Evolutionary conservation across 225 moss, liverwort and hornwort genomes (phyloP).

Genomic region (Bryoerythrophyllum caledonicum): DNA sequence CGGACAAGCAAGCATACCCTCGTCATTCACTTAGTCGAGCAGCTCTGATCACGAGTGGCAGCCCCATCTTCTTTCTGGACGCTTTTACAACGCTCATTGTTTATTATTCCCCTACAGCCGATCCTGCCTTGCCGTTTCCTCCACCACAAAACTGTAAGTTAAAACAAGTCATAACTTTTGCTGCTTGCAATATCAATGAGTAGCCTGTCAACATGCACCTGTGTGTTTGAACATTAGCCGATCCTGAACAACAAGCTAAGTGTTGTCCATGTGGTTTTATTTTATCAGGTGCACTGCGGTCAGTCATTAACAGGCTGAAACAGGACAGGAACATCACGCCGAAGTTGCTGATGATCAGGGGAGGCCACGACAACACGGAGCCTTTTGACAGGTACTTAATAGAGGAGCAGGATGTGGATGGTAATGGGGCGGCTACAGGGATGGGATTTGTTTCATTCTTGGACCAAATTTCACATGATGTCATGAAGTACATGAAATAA

Average conservation of each 20-base stretch:
- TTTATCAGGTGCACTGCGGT: slow-evolving; percentile 76
- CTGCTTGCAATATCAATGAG: neutral
- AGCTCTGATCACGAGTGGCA: slow-evolving; percentile 96
- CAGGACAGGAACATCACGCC: slow-evolving; percentile 97
- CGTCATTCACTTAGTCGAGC: slow-evolving; percentile 94
- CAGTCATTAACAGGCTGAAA: slow-evolving; percentile 81
- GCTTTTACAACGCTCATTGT: slow-evolving; percentile 96
- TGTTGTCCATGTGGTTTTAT: neutral
- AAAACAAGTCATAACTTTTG: slow-evolving; percentile 32
- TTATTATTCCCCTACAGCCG: slow-evolving; percentile 93
- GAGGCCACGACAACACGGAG: slow-evolving; percentile 87
- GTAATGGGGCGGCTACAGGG: slow-evolving; percentile 74
- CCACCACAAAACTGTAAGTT: slow-evolving; percentile 98
- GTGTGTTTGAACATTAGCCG: neutral
- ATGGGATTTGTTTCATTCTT: slow-evolving; percentile 97
- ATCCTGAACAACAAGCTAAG: neutral
- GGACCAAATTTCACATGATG: slow-evolving; percentile 94
- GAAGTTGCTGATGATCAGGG: slow-evolving; percentile 87
- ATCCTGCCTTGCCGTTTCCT: slow-evolving; percentile 90
- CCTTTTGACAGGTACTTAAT: slow-evolving; percentile 98
- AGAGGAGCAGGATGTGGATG: slow-evolving; percentile 99
- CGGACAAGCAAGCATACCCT: slow-evolving; percentile 95
- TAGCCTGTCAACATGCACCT: too few relatives aligned
- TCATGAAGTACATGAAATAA: slow-evolving; percentile 87
- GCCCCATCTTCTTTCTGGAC: slow-evolving; percentile 98